Base-by-base conservation (phyloP, 164 flowering plant genomes). In the Malania oleifera region DNA sequence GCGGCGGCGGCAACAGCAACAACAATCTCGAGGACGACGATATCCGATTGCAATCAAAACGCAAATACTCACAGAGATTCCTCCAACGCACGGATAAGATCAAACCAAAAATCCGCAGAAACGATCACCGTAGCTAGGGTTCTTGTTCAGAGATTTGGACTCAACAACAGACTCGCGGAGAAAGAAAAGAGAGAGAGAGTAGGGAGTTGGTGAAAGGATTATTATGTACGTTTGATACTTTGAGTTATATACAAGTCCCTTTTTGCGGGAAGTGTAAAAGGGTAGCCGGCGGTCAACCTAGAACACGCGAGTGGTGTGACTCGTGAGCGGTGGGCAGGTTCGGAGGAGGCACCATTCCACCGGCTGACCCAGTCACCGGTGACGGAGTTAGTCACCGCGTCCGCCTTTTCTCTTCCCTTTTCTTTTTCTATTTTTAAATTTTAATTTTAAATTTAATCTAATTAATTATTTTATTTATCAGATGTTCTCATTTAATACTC, bases 241-340 rank as follows among this genome's bases (percentile, higher is more conserved):
- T n/a, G n/a, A n/a, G 46, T 5, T 11, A 5, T 43, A 11, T 8
- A 43, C 46, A 7, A 40, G 44, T 40, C 44, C 44, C 8, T 14
- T 14, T 40, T 40, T 40, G 44, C 44, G 44, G 44, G 44, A 40
- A 40, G 17, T 40, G 17, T 5, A 15, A 15, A 15, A 15, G 17
- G n/a, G 53, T 12, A 18, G 35, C 54, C 54, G 54, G 54, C 54
- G 54, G 54, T 50, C 54, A 50, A 28, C 54, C 22, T 26, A 9
- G 54, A 50, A 24, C 7, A 50, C 2, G 51, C 15, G 10, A 15
- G 51, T 24, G n/a, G n/a, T n/a, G n/a, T n/a, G n/a, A n/a, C 14
- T 20, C 27, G 24, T 23, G 35, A 50, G 35, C 5, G 11, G 54
- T 2, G n/a, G 18, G n/a, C n/a, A n/a, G n/a, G n/a, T n/a, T n/a